phyloP scores from a whole-genome alignment of 305 asterid genomes.

The Fraxinus sp. region DNA sequence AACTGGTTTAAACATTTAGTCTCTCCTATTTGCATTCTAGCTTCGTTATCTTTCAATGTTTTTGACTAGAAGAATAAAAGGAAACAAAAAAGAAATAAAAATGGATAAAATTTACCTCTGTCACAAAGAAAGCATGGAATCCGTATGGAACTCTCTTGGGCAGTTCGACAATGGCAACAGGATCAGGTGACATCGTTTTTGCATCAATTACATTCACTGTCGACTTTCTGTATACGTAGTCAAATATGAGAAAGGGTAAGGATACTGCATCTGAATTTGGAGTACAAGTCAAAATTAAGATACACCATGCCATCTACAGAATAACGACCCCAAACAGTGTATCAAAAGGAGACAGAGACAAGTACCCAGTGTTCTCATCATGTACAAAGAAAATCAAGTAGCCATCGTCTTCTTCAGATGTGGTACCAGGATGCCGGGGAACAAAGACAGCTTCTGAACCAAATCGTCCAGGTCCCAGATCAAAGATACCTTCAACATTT shows the following conservation, averaged over 20 bases:
- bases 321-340: not conserved
- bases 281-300: not conserved
- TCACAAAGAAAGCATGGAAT: conserved; percentile 92
- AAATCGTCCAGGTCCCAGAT: conserved; percentile 79
- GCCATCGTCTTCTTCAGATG: conserved; percentile 92
- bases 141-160: conserved; percentile 93
- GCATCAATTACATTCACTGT: conserved; percentile 83
- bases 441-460: conserved; percentile 95
- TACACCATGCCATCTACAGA: not conserved
- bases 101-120: conserved; percentile 54
- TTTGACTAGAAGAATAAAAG: not conserved
- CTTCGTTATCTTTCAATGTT: not conserved
- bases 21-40: not conserved
- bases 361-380: conserved; percentile 87
- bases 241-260: not conserved
- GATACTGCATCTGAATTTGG: not conserved
- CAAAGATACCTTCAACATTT: conserved; percentile 75
- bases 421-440: conserved; percentile 65
- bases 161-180: conserved; percentile 77
- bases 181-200: conserved; percentile 88
- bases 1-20: not conserved
- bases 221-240: conserved; percentile 61
- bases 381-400: conserved; percentile 85
- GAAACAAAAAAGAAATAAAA: not conserved
- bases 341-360: conserved; percentile 15